Conservation (phyloP, 1,284 basidiomycete genomes). For the Rhodotorula sp. region DNA sequence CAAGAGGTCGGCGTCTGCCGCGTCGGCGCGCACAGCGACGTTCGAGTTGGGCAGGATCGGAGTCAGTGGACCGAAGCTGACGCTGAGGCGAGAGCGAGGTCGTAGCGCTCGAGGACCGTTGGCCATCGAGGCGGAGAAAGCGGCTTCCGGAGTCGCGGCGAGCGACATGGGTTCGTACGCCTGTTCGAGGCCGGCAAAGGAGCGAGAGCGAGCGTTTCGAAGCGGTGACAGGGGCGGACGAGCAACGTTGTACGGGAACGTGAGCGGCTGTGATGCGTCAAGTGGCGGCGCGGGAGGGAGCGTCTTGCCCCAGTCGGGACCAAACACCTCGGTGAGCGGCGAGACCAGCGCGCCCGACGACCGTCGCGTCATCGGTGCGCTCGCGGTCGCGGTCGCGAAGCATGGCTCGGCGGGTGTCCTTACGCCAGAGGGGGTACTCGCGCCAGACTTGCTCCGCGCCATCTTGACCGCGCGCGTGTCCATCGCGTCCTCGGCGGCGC, state of each 20-base stretch:
- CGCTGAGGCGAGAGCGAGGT: constrained; percentile 8
- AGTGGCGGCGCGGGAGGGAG: constrained; percentile 17
- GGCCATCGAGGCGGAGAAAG: background rate
- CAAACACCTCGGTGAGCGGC: constrained; percentile 24
- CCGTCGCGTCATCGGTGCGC: constrained; percentile 14
- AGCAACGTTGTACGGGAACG: constrained; percentile 32
- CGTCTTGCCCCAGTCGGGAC: constrained; percentile 22
- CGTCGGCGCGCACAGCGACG: constrained; percentile 2
- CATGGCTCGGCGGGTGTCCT: constrained; percentile 2
- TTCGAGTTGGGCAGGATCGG: constrained; percentile 15
- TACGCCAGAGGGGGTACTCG: background rate
- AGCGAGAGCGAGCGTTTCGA: constrained; percentile 30
- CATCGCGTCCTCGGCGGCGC: constrained; percentile 16
- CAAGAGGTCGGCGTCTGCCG: background rate
- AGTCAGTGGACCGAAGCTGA: constrained; percentile 13
- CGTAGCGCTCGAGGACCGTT: background rate
- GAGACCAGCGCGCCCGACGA: constrained; percentile 10
- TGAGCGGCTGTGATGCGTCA: background rate
- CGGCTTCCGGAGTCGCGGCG: background rate
- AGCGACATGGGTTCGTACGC: constrained; percentile 9
- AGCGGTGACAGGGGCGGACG: constrained; percentile 15
- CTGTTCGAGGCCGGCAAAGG: constrained; percentile 21
- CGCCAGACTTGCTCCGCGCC: constrained; percentile 24
- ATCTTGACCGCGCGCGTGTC: constrained; percentile 30
- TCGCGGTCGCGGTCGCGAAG: background rate